Conservation (phyloP, 441 rosid species). For the Gossypium schwendimanii region DNA sequence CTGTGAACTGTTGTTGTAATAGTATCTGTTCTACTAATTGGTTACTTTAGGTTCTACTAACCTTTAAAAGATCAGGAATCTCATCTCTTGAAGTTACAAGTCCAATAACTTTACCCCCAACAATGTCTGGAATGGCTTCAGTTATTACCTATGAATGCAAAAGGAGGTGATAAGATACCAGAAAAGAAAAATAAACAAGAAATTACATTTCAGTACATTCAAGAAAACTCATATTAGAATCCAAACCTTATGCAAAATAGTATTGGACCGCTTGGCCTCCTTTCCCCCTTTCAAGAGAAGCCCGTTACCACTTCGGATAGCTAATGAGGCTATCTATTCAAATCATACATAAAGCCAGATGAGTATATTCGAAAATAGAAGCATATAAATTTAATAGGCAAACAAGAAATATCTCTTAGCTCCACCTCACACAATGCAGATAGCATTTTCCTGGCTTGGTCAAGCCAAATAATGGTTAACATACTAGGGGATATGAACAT, state of each 20-base stretch:
- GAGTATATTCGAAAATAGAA: neutral
- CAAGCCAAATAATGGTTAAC: constrained; percentile 4
- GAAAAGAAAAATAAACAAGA: constrained; percentile 1
- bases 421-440: neutral
- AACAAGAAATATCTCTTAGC: neutral
- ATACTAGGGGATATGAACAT: neutral
- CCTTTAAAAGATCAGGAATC: constrained; percentile 95
- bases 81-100: constrained; percentile 93
- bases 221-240: constrained; percentile 13
- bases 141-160: constrained; percentile 59
- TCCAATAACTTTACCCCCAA: constrained; percentile 79
- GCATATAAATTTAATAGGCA: neutral
- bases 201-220: constrained; percentile 1
- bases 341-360: constrained; percentile 18
- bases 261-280: constrained; percentile 90
- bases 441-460: neutral
- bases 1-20: neutral
- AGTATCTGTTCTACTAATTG: neutral
- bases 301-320: constrained; percentile 92
- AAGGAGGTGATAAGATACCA: constrained; percentile 8
- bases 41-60: constrained; percentile 20
- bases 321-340: constrained; percentile 86
- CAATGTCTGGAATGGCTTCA: constrained; percentile 66
- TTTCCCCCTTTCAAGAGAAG: constrained; percentile 93
- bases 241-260: constrained; percentile 79